Percentiles rank a stretch among this genome's conserved stretches.
phyloP scores from a whole-genome alignment of 305 asterid species.

The Nicotiana rustica region DNA sequence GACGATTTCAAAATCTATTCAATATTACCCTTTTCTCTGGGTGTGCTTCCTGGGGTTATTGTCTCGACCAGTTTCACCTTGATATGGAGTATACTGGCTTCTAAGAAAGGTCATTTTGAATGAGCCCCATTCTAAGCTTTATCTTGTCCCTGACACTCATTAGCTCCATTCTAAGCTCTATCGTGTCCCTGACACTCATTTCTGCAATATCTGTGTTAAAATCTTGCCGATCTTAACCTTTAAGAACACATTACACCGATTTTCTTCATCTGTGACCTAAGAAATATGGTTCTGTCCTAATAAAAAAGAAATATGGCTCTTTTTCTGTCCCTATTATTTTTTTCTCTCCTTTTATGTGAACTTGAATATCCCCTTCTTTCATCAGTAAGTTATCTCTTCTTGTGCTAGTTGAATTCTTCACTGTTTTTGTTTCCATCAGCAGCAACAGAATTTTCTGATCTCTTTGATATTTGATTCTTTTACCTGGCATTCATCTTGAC shows the following conservation, averaged over 20 bases:
- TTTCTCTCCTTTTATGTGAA: neutral
- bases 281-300: constrained; percentile 27
- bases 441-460: neutral
- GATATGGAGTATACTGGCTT: constrained; percentile 15
- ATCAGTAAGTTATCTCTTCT: constrained; percentile 14
- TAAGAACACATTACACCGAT: neutral
- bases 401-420: constrained; percentile 25
- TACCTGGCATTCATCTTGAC: neutral
- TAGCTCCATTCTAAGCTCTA: constrained; percentile 17
- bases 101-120: neutral
- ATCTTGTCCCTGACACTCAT: constrained; percentile 18
- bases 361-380: neutral
- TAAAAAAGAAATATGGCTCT: neutral
- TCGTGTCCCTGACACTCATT: constrained; percentile 9
- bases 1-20: constrained; percentile 11
- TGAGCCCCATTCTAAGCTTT: constrained; percentile 17
- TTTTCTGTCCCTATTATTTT: neutral
- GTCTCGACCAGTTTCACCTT: constrained; percentile 28
- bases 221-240: constrained; percentile 12
- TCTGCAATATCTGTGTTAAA: neutral
- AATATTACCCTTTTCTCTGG: constrained; percentile 2
- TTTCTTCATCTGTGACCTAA: constrained; percentile 14
- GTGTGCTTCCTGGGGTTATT: constrained; percentile 19
- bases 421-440: constrained; percentile 11
- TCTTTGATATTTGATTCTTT: neutral